These are phyloP conservation scores for Pseudogymnoascus sp. DNA, from an alignment of 2,329 filamentous ascomycete species.

Conservation along the genomic window DNA sequence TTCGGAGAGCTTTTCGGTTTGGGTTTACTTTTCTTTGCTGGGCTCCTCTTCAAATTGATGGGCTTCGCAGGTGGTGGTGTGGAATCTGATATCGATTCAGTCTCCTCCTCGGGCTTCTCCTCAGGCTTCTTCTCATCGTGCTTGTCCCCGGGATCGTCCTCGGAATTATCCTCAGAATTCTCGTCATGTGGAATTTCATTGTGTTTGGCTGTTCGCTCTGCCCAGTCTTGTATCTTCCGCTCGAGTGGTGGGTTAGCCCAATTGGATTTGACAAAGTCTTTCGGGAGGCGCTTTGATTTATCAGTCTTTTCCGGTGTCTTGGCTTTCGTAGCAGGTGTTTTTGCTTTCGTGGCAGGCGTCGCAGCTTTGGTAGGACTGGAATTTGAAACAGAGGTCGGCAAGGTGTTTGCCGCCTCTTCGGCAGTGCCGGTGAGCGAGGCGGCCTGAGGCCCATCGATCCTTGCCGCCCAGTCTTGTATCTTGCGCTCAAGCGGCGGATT, in stretches of 20 bases:
- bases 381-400: neutral
- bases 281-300: slow-evolving; percentile 42
- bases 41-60: neutral
- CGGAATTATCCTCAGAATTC: neutral
- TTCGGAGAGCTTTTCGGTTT: slow-evolving; percentile 51
- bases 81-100: slow-evolving; percentile 15
- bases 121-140: neutral
- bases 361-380: neutral
- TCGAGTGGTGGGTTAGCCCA: slow-evolving; percentile 48
- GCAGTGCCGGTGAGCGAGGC: neutral
- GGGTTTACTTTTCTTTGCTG: neutral
- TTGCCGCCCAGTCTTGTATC: slow-evolving; percentile 52
- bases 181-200: neutral
- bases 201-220: slow-evolving; percentile 25
- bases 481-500: slow-evolving; percentile 53
- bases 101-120: neutral
- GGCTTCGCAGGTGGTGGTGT: neutral
- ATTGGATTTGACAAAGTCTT: slow-evolving; percentile 49
- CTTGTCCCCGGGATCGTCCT: neutral
- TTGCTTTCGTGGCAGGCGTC: slow-evolving; percentile 13
- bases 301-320: slow-evolving; percentile 32
- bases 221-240: slow-evolving; percentile 58
- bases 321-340: slow-evolving; percentile 33
- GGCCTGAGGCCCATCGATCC: slow-evolving; percentile 13
- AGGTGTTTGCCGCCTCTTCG: neutral